A percentile compares a stretch with the other conserved stretches of the same genome.
Conservation (phyloP, 2,329 filamentous ascomycete genomes). For the Sporothrix schenckii region DNA sequence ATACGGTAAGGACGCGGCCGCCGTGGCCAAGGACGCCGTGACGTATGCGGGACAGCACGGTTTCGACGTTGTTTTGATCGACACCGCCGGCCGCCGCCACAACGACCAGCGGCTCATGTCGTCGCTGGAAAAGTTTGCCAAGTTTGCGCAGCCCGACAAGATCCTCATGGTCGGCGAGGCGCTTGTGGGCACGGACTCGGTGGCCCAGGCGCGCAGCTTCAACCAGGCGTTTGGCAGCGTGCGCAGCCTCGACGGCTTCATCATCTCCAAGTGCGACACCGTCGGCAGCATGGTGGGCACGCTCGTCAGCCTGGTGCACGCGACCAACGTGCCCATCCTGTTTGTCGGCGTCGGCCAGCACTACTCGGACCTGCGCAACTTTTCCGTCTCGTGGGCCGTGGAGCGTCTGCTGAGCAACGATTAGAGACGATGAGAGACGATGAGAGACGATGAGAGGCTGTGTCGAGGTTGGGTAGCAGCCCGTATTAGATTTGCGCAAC, state of each 20-base stretch:
- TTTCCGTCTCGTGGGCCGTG: conserved; percentile 71
- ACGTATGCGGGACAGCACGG: conserved; percentile 70
- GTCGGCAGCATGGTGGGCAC: conserved; percentile 99
- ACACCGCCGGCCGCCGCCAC: conserved; percentile 91
- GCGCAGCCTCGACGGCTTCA: conserved; percentile 87
- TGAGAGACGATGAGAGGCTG: conserved; percentile 37
- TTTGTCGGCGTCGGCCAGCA: conserved; percentile 80
- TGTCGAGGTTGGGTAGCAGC: no score
- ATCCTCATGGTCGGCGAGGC: conserved; percentile 94
- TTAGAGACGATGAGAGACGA: conserved; percentile 40
- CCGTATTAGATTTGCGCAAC: no score
- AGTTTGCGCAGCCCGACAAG: conserved; percentile 94
- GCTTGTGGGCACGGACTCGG: conserved; percentile 91
- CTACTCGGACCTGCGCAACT: conserved; percentile 68
- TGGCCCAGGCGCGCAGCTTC: conserved; percentile 95
- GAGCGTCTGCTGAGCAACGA: conserved; percentile 63
- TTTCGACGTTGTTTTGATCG: conserved; percentile 94
- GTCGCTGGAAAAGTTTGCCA: conserved; percentile 94
- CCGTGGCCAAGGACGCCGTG: conserved; percentile 95
- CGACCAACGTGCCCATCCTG: conserved; percentile 91
- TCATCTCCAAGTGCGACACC: conserved; percentile 98
- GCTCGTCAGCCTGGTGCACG: conserved; percentile 94
- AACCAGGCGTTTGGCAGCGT: conserved; percentile 85
- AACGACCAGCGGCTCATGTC: conserved; percentile 97
- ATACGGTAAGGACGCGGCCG: conserved; percentile 95